Percentiles rank a stretch among this genome's conserved stretches.
Conservation (phyloP, 2,329 filamentous ascomycete genomes). For the Colletotrichum scovillei region DNA sequence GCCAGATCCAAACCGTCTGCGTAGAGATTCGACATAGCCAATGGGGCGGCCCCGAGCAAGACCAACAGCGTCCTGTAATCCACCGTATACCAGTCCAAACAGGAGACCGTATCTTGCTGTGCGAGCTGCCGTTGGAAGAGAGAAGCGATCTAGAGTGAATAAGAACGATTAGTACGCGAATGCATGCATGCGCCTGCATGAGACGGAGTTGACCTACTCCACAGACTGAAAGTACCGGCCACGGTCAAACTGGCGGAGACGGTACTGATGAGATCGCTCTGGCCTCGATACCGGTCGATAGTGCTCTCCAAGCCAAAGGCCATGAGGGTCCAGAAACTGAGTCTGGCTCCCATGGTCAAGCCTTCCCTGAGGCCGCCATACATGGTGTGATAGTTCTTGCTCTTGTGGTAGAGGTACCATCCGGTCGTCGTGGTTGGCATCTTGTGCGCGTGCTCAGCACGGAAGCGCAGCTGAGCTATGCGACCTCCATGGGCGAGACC, state of each 20-base stretch:
- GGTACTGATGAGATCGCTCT: conserved; percentile 83
- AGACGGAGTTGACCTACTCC: conserved; percentile 69
- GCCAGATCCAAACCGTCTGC: conserved; percentile 49
- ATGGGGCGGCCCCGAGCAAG: conserved; percentile 77
- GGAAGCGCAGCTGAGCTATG: conserved; percentile 83
- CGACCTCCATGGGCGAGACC: conserved; percentile 80
- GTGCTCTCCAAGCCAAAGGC: conserved; percentile 89
- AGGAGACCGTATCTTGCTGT: conserved; percentile 84
- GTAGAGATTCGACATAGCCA: conserved; percentile 78
- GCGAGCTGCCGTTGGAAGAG: conserved; percentile 78
- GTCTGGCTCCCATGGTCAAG: conserved; percentile 75
- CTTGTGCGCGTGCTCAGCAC: conserved; percentile 95
- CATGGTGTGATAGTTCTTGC: conserved; percentile 91
- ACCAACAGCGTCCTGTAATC: conserved; percentile 81
- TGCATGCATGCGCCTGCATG: neutral
- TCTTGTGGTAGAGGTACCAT: conserved; percentile 99
- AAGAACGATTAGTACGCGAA: conserved; percentile 9
- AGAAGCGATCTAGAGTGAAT: conserved; percentile 74
- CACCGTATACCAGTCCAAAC: conserved; percentile 82
- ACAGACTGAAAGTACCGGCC: conserved; percentile 86
- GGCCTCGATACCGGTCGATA: conserved; percentile 78
- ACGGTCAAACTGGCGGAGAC: conserved; percentile 85
- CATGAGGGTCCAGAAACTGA: conserved; percentile 78
- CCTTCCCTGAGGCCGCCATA: conserved; percentile 84
- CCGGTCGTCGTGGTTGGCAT: conserved; percentile 84